Percentiles rank a stretch among this genome's conserved stretches.
These are phyloP conservation scores for Beauveria asiatica DNA, from an alignment of 2,329 filamentous ascomycete species.

Conservation along the genomic window DNA sequence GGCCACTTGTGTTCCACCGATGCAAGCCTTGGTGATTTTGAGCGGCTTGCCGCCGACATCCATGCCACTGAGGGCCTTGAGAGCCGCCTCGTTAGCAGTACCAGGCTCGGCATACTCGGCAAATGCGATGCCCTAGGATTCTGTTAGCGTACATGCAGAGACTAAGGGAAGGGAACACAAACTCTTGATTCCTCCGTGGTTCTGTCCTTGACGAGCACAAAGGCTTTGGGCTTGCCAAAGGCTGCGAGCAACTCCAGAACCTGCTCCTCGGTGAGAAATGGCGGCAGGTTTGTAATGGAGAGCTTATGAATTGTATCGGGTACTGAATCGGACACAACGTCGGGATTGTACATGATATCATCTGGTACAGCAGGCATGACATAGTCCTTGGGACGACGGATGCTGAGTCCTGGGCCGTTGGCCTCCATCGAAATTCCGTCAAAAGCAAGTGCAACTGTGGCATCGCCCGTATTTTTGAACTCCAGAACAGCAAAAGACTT, in stretches of 20 bases:
- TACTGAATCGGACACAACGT: slow-evolving; percentile 70
- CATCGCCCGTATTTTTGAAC: slow-evolving; percentile 79
- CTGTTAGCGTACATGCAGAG: slow-evolving; percentile 20
- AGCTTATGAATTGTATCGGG: slow-evolving; percentile 94
- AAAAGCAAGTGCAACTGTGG: slow-evolving; percentile 82
- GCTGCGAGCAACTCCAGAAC: slow-evolving; percentile 82
- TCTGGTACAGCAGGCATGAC: slow-evolving; percentile 78
- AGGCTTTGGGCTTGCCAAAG: slow-evolving; percentile 89
- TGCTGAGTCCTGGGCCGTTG: slow-evolving; percentile 56
- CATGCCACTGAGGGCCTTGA: slow-evolving; percentile 89
- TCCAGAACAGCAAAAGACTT: slow-evolving; percentile 77
- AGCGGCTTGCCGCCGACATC: slow-evolving; percentile 80
- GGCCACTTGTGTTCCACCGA: slow-evolving; percentile 85
- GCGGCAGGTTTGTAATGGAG: slow-evolving; percentile 79
- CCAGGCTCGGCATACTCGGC: slow-evolving; percentile 81
- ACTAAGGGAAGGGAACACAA: slow-evolving; percentile 28
- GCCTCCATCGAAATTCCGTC: slow-evolving; percentile 86
- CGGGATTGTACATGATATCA: slow-evolving; percentile 64
- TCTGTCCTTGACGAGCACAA: slow-evolving; percentile 79
- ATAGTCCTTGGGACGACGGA: slow-evolving; percentile 90
- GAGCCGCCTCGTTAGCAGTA: slow-evolving; percentile 66
- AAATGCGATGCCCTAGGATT: slow-evolving; percentile 76
- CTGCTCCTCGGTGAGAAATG: slow-evolving; percentile 83
- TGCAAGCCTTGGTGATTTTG: slow-evolving; percentile 80
- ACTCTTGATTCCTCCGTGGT: slow-evolving; percentile 81